A percentile compares a stretch with the other conserved stretches of the same genome.
Conservation (phyloP, 805 yeast species). For the Yarrowia sp. region DNA sequence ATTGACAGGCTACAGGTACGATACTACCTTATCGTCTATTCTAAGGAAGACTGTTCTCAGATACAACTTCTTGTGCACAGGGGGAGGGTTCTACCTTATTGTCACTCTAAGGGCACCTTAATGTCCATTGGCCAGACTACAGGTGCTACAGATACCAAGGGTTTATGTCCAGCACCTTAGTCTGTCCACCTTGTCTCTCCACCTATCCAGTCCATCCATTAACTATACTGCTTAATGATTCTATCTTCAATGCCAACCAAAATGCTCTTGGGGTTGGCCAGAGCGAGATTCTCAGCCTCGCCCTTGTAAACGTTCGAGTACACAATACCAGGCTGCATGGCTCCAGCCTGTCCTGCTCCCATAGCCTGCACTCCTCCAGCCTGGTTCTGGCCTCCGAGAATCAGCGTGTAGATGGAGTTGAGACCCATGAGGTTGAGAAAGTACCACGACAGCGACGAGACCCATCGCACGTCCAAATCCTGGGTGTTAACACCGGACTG, state of each 20-base stretch:
- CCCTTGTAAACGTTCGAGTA: conserved; percentile 59
- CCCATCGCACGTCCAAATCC: conserved; percentile 87
- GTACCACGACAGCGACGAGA: conserved; percentile 93
- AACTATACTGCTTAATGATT: conserved; percentile 31
- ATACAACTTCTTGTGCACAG: too few relatives aligned
- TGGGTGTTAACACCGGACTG: conserved; percentile 83
- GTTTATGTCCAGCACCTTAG: too few relatives aligned
- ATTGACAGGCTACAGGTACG: too few relatives aligned
- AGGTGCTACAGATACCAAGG: too few relatives aligned
- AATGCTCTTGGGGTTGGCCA: conserved; percentile 54
- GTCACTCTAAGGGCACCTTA: too few relatives aligned
- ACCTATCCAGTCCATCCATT: too few relatives aligned
- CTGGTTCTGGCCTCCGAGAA: conserved; percentile 49
- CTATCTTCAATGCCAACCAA: conserved; percentile 63
- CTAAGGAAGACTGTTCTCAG: too few relatives aligned
- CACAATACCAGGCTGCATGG: conserved; percentile 50
- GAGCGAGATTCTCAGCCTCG: conserved; percentile 71
- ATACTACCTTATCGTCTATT: too few relatives aligned
- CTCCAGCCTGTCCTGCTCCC: conserved; percentile 32
- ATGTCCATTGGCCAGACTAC: too few relatives aligned
- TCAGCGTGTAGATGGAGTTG: conserved; percentile 67
- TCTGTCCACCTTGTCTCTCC: too few relatives aligned
- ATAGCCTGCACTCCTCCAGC: conserved; percentile 35
- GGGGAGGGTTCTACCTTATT: too few relatives aligned
- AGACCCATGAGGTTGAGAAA: conserved; percentile 83